Conservation (phyloP, 2,329 filamentous ascomycete genomes). For the Hyphodiscus sp. region DNA sequence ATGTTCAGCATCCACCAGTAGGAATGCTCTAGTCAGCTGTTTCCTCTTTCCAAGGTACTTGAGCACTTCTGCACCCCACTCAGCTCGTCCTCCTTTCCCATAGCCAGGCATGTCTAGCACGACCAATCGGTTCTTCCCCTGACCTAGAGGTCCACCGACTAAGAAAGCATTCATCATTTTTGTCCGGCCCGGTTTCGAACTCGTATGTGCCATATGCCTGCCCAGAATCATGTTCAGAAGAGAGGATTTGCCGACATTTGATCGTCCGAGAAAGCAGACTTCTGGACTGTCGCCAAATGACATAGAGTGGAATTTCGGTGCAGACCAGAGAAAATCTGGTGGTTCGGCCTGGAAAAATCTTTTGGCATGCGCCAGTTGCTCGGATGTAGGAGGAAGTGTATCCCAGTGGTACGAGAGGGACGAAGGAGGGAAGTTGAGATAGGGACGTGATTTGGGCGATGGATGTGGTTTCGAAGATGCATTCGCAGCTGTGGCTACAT, state of each 20-base stretch:
- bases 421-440: slow-evolving; percentile 1
- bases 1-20: slow-evolving; percentile 58
- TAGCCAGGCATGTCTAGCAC: slow-evolving; percentile 70
- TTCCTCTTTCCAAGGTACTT: slow-evolving; percentile 58
- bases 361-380: slow-evolving; percentile 39
- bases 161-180: slow-evolving; percentile 61
- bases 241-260: slow-evolving; percentile 64
- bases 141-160: slow-evolving; percentile 37
- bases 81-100: slow-evolving; percentile 51
- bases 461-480: not conserved
- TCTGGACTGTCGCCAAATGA: slow-evolving; percentile 38
- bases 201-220: slow-evolving; percentile 46
- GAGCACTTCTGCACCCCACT: slow-evolving; percentile 62
- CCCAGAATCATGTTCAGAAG: slow-evolving; percentile 59
- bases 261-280: slow-evolving; percentile 55
- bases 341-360: slow-evolving; percentile 40
- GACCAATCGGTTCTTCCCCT: slow-evolving; percentile 36
- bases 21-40: slow-evolving; percentile 52
- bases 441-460: not conserved
- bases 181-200: slow-evolving; percentile 54
- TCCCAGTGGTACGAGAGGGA: slow-evolving; percentile 43
- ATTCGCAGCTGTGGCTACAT: not conserved
- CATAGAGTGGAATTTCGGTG: slow-evolving; percentile 53
- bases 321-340: slow-evolving; percentile 52
- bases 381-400: slow-evolving; percentile 36